Conservation (phyloP, 768 basidiomycete genomes). For the Mrakia frigida region DNA sequence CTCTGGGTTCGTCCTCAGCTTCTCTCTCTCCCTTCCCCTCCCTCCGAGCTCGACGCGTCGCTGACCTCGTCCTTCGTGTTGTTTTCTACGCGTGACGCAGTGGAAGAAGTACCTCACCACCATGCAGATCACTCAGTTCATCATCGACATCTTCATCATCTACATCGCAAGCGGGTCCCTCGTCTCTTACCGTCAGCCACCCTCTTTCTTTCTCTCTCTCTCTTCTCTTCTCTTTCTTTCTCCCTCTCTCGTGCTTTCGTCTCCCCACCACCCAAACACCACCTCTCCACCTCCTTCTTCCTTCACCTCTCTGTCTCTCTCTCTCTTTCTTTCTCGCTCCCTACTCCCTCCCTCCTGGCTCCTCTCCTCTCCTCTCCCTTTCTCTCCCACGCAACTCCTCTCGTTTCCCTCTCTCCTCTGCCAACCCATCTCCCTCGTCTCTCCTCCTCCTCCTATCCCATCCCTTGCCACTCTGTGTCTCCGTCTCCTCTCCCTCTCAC, state of each 20-base stretch:
- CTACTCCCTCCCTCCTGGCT: not conserved
- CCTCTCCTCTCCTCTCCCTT: not conserved
- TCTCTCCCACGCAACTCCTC: not conserved
- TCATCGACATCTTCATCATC: slow-evolving; percentile 82
- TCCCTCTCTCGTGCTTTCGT: slow-evolving; percentile 7
- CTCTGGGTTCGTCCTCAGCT: slow-evolving; percentile 68
- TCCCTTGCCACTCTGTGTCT: not conserved
- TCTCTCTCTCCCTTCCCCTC: not conserved
- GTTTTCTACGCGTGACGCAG: slow-evolving; percentile 51
- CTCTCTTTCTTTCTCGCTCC: slow-evolving; percentile 5
- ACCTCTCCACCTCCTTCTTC: not conserved
- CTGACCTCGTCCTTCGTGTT: not conserved
- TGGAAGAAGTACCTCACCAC: slow-evolving; percentile 98
- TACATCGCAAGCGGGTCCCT: slow-evolving; percentile 86
- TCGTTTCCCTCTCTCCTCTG: not conserved
- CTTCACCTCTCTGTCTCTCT: not conserved
- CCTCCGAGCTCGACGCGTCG: not conserved
- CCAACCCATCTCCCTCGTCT: not conserved
- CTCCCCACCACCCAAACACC: not conserved
- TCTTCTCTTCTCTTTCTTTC: slow-evolving; percentile 34
- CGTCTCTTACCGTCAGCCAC: slow-evolving; percentile 31
- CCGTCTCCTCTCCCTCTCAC: not conserved
- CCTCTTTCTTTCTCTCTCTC: slow-evolving; percentile 30
- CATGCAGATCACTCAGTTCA: slow-evolving; percentile 94
- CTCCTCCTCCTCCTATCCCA: not conserved